Conservation (phyloP, 1,284 basidiomycete species). For the Sanguinoderma infundibulare region DNA sequence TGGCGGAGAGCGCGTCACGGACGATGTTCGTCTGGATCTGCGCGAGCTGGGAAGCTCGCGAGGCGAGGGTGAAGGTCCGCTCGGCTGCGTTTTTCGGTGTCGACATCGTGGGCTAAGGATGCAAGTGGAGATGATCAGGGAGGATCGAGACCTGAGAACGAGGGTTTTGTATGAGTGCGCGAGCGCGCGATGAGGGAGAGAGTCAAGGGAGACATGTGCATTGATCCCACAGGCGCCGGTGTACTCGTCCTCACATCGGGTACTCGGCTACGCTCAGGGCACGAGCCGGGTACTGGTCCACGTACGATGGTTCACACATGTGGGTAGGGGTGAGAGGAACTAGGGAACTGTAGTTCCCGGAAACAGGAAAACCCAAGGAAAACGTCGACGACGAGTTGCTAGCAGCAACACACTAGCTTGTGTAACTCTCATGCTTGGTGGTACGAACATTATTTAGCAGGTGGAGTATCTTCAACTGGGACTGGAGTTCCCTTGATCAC, state of each 20-base stretch:
- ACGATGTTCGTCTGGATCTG: conserved; percentile 87
- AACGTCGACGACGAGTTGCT: too few relatives aligned
- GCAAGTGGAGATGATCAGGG: not conserved
- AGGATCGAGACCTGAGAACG: not conserved
- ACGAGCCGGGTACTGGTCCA: not conserved
- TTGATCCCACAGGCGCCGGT: not conserved
- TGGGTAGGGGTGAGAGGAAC: conserved; percentile 4
- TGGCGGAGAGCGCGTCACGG: conserved; percentile 56
- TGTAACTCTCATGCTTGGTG: too few relatives aligned
- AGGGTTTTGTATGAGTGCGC: not conserved
- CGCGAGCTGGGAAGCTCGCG: conserved; percentile 85
- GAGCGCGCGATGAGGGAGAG: not conserved
- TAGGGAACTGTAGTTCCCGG: not conserved
- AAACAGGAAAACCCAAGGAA: too few relatives aligned
- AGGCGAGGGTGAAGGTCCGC: conserved; percentile 66
- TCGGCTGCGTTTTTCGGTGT: not conserved
- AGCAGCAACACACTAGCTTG: too few relatives aligned
- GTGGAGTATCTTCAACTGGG: too few relatives aligned
- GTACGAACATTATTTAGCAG: too few relatives aligned
- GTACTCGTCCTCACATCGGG: not conserved
- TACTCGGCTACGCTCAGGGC: not conserved
- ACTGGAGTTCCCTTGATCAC: too few relatives aligned
- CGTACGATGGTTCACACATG: conserved; percentile 13
- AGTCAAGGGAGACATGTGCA: not conserved
- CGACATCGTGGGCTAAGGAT: not conserved